These are phyloP conservation scores for Colletotrichum eleusines DNA, from an alignment of 2,329 filamentous ascomycete species.

Conservation along the genomic window DNA sequence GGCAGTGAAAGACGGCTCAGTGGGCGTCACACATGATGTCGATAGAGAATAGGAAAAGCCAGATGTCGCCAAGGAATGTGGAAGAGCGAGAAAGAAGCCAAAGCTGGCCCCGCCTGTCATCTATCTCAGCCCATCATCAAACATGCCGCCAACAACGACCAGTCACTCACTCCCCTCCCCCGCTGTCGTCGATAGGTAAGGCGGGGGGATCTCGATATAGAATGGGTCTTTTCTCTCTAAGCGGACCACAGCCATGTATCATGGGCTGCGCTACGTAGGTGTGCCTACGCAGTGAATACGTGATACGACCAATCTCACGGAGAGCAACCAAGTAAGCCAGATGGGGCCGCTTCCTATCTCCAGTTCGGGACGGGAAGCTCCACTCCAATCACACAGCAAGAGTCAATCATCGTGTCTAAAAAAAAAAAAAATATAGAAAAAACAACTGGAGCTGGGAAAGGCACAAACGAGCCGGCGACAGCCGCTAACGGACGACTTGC, in stretches of 20 bases:
- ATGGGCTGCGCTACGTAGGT: not conserved
- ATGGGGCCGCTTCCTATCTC: not conserved
- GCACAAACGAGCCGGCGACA: too few relatives aligned
- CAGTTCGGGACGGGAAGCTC: not conserved
- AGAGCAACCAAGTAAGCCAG: not conserved
- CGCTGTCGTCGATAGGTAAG: not conserved
- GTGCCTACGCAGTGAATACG: not conserved
- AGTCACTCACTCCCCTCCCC: not conserved
- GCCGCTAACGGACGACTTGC: not conserved
- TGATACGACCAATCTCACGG: not conserved
- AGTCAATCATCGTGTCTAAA: too few relatives aligned
- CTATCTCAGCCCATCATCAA: slow-evolving; percentile 40
- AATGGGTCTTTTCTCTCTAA: not conserved
- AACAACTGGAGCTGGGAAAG: slow-evolving; percentile 5
- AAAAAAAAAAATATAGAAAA: too few relatives aligned
- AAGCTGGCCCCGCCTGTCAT: slow-evolving; percentile 28
- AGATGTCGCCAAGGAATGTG: slow-evolving; percentile 13
- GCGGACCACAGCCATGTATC: not conserved
- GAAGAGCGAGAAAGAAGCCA: slow-evolving; percentile 11
- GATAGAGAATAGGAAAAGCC: too few relatives aligned
- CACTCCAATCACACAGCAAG: slow-evolving; percentile 9
- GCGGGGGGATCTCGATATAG: not conserved
- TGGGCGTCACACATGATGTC: not conserved
- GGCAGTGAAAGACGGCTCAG: not conserved
- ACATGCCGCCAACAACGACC: slow-evolving; percentile 9